A percentile compares a stretch with the other conserved stretches of the same genome.
Evolutionary conservation across 2,329 filamentous ascomycete species (phyloP).

Genomic region (Colletotrichum lini): DNA sequence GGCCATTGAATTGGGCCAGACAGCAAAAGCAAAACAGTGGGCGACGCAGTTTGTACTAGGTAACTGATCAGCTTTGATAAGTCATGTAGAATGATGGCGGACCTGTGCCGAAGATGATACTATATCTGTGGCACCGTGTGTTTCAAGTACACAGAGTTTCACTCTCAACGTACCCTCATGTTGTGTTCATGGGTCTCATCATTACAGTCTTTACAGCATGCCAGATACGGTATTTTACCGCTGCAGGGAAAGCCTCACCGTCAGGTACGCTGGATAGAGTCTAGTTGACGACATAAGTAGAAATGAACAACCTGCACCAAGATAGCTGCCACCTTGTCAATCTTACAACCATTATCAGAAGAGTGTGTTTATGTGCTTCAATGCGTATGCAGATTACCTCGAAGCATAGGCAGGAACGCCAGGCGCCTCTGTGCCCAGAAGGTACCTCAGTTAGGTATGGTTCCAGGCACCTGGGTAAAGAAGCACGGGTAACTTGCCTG

Average conservation of each 20-base stretch:
- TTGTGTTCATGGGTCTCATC: neutral
- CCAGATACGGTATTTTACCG: neutral
- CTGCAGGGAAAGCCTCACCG: too few relatives aligned
- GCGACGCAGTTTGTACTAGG: neutral
- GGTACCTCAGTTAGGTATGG: too few relatives aligned
- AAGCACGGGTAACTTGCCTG: too few relatives aligned
- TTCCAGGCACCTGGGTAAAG: too few relatives aligned
- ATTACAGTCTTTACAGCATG: neutral
- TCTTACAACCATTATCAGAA: too few relatives aligned
- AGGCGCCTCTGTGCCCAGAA: too few relatives aligned
- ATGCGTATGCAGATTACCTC: too few relatives aligned
- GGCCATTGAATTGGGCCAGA: too few relatives aligned
- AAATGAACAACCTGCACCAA: neutral
- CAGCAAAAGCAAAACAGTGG: neutral
- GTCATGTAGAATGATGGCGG: neutral
- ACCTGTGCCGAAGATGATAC: slow-evolving; percentile 6
- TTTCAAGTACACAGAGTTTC: slow-evolving; percentile 10
- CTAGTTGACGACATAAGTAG: too few relatives aligned
- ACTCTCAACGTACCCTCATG: neutral
- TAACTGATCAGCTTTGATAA: neutral
- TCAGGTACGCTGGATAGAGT: too few relatives aligned
- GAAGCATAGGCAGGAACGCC: too few relatives aligned
- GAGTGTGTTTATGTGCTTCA: too few relatives aligned
- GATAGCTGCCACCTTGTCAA: neutral
- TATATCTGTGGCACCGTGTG: slow-evolving; percentile 5